Evolutionary conservation across 345 rosid species (phyloP).

Genomic region (Brassica cretica): DNA sequence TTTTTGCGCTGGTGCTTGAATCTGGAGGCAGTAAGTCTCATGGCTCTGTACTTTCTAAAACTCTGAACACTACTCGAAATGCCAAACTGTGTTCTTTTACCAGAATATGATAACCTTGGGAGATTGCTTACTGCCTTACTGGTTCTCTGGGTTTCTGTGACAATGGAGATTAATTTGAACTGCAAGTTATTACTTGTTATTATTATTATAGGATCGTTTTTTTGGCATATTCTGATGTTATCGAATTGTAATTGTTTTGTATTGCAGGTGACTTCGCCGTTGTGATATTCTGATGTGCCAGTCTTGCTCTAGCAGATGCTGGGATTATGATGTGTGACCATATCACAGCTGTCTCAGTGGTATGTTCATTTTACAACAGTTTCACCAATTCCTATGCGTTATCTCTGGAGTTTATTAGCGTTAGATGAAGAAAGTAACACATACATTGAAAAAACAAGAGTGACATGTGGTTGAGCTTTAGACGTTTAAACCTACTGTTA

Average conservation of each 20-base stretch:
- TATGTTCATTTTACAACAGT: too few relatives aligned
- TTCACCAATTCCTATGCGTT: too few relatives aligned
- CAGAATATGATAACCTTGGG: too few relatives aligned
- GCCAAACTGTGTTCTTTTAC: background rate
- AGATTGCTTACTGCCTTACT: too few relatives aligned
- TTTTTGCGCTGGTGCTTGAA: background rate
- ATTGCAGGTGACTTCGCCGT: conserved; percentile 87
- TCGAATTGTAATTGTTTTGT: conserved; percentile 9
- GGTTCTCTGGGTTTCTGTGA: too few relatives aligned
- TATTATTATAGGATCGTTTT: background rate
- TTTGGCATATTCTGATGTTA: conserved; percentile 6
- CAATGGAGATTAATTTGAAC: too few relatives aligned
- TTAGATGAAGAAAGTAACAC: too few relatives aligned
- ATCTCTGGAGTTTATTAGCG: too few relatives aligned
- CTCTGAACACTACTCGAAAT: background rate
- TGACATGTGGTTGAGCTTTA: too few relatives aligned
- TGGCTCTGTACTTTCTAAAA: background rate
- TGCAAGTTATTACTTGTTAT: too few relatives aligned
- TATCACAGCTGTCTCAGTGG: conserved; percentile 27
- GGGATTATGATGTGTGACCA: conserved; percentile 65
- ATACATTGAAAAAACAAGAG: too few relatives aligned
- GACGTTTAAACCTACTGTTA: too few relatives aligned
- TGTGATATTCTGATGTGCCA: conserved; percentile 75
- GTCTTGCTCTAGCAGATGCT: conserved; percentile 66
- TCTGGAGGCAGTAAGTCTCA: background rate